These are phyloP conservation scores for Macrophomina tecta DNA, from an alignment of 2,329 filamentous ascomycete genomes.

Conservation along the genomic window DNA sequence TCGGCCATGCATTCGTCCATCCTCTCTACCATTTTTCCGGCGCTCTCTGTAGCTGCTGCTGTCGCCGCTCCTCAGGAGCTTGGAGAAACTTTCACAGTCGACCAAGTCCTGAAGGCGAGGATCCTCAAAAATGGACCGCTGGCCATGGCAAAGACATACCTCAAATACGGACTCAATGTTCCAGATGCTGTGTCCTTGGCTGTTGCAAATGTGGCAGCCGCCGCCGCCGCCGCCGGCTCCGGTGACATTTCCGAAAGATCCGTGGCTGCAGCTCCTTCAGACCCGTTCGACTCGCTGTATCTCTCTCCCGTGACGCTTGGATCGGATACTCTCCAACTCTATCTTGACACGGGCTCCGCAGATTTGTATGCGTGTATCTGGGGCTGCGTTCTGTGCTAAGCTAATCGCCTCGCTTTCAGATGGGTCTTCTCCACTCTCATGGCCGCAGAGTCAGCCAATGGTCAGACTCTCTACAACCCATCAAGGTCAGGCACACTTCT, in stretches of 20 bases:
- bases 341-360: conserved; percentile 73
- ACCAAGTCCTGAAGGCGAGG: conserved; percentile 38
- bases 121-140: conserved; percentile 41
- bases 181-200: conserved; percentile 39
- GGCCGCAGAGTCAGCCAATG: conserved; percentile 55
- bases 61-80: neutral
- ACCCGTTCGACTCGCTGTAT: conserved; percentile 43
- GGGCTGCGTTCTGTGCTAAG: neutral
- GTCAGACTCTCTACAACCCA: conserved; percentile 65
- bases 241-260: conserved; percentile 48
- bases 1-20: neutral
- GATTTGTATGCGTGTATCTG: conserved; percentile 69
- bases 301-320: conserved; percentile 67
- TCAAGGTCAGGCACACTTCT: conserved; percentile 53
- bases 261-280: conserved; percentile 31
- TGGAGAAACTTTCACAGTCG: conserved; percentile 36
- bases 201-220: conserved; percentile 42
- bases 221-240: conserved; percentile 33
- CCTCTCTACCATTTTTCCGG: neutral
- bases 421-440: conserved; percentile 72
- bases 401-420: conserved; percentile 41
- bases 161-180: conserved; percentile 45
- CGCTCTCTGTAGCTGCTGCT: neutral
- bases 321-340: conserved; percentile 66
- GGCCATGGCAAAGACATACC: conserved; percentile 47